Percentiles rank a stretch among this genome's conserved stretches.
Conservation (phyloP, 345 rosid genomes). For the Viola odorata region DNA sequence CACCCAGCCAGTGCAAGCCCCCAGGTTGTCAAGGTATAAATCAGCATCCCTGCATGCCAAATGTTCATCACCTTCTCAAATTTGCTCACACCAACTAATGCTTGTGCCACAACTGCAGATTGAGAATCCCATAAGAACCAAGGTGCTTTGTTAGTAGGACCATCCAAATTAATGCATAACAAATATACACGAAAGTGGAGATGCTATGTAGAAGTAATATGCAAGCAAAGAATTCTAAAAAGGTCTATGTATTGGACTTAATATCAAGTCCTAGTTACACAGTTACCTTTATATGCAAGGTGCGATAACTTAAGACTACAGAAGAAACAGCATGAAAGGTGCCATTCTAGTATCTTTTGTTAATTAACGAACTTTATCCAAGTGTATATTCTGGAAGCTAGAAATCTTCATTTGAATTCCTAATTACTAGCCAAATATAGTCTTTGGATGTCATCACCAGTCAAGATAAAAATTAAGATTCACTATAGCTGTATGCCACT, state of each 20-base stretch:
- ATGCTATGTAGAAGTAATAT: too few relatives aligned
- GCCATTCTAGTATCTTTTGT: too few relatives aligned
- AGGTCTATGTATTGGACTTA: not conserved
- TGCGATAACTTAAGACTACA: too few relatives aligned
- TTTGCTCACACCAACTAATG: conserved; percentile 57
- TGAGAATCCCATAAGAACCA: conserved; percentile 3
- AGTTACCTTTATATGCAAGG: too few relatives aligned
- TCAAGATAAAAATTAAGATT: too few relatives aligned
- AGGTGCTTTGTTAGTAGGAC: not conserved
- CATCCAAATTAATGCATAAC: not conserved
- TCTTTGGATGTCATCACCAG: too few relatives aligned
- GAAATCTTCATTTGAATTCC: too few relatives aligned
- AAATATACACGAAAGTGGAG: not conserved
- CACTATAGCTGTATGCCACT: too few relatives aligned
- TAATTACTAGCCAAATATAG: too few relatives aligned
- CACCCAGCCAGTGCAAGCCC: conserved; percentile 88
- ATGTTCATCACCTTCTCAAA: conserved; percentile 61
- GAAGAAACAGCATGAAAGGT: too few relatives aligned
- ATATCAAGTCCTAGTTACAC: too few relatives aligned
- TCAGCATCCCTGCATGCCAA: conserved; percentile 87
- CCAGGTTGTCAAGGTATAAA: conserved; percentile 77
- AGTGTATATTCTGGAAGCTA: not conserved
- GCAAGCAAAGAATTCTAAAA: not conserved
- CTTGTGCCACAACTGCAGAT: conserved; percentile 61
- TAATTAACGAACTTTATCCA: not conserved